Conservation (phyloP, 495 filamentous ascomycete genomes). For the Pyronema omphalodes region DNA sequence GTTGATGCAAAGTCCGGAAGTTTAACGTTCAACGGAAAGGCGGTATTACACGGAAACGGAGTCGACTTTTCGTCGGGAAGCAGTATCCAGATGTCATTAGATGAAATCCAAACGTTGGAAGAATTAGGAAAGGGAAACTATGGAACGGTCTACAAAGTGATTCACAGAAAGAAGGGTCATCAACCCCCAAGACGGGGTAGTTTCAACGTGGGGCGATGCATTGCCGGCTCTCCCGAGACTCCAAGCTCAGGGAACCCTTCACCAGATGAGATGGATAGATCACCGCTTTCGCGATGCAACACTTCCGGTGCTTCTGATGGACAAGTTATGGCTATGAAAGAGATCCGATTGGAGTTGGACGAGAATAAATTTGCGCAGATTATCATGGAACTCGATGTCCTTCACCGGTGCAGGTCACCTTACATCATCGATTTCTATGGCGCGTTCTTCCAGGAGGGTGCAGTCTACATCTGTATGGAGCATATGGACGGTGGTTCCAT, state of each 20-base stretch:
- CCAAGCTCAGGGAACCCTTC: neutral
- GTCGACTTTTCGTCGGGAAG: constrained; percentile 82
- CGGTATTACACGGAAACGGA: constrained; percentile 66
- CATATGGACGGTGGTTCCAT: constrained; percentile 99
- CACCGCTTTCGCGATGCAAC: constrained; percentile 2
- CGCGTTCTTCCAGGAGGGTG: constrained; percentile 96
- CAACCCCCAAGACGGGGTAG: neutral
- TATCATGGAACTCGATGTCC: constrained; percentile 92
- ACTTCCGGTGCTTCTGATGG: neutral
- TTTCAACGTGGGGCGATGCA: neutral
- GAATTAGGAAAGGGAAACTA: constrained; percentile 98
- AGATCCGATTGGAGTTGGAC: constrained; percentile 90
- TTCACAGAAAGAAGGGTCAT: constrained; percentile 33
- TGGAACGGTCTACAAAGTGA: constrained; percentile 90
- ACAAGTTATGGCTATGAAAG: constrained; percentile 88
- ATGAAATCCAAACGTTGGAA: constrained; percentile 87
- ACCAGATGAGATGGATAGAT: constrained; percentile 1
- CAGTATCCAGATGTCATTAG: constrained; percentile 83
- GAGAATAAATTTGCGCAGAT: constrained; percentile 94
- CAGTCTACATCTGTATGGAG: constrained; percentile 98
- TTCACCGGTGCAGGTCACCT: constrained; percentile 85
- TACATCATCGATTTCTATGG: constrained; percentile 98
- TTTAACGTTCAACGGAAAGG: constrained; percentile 84
- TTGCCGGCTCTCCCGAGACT: neutral
- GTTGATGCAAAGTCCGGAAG: constrained; percentile 84